Conservation (phyloP, 345 rosid species). For the Linum tenue region DNA sequence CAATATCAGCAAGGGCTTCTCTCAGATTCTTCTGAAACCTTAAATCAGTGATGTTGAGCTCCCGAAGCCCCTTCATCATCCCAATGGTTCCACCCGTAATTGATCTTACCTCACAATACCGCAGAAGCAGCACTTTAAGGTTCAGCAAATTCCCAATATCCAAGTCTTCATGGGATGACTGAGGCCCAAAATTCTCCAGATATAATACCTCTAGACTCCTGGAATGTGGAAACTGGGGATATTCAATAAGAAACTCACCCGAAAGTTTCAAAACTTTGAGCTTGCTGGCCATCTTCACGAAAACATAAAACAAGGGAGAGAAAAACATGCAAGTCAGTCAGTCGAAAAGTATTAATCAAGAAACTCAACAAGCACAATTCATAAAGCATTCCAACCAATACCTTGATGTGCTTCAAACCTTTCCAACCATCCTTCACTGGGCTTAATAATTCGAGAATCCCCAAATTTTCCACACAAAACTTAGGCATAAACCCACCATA, state of each 20-base stretch:
- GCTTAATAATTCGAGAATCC: neutral
- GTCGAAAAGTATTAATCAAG: no score
- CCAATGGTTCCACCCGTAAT: neutral
- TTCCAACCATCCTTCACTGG: neutral
- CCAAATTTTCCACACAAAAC: neutral
- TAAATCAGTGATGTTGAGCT: neutral
- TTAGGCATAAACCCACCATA: no score
- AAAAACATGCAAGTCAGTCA: no score
- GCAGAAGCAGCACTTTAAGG: neutral
- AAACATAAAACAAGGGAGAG: no score
- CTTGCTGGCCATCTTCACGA: neutral
- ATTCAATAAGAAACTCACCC: neutral
- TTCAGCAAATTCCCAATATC: neutral
- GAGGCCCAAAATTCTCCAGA: neutral
- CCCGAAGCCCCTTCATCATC: neutral
- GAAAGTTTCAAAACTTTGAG: neutral
- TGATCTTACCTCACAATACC: neutral
- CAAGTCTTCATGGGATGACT: neutral
- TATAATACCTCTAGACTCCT: neutral
- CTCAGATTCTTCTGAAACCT: neutral
- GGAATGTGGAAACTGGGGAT: neutral
- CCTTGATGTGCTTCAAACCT: neutral
- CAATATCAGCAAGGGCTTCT: neutral
- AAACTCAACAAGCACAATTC: no score
- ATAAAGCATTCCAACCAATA: no score